phyloP scores from a whole-genome alignment of 2,329 filamentous ascomycete genomes.

The Epichloe amarillans region DNA sequence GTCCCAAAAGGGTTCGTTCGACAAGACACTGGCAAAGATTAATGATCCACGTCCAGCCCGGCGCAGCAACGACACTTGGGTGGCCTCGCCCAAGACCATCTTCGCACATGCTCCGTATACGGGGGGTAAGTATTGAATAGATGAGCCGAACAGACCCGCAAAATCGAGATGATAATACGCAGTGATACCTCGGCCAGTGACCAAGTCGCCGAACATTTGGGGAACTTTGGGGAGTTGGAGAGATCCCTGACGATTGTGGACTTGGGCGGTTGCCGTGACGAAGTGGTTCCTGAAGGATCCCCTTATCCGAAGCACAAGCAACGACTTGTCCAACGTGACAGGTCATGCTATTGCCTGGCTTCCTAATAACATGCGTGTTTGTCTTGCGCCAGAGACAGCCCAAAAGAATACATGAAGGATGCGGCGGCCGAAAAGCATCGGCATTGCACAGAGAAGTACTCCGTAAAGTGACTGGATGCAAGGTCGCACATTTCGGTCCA shows the following conservation, averaged over 20 bases:
- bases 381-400: neutral
- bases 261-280: neutral
- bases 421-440: conserved; percentile 1
- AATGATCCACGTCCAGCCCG: neutral
- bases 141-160: neutral
- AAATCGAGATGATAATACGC: neutral
- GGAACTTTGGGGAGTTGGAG: neutral
- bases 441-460: neutral
- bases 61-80: neutral
- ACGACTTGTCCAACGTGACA: neutral
- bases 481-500: too few species aligned
- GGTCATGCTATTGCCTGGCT: neutral
- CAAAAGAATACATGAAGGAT: neutral
- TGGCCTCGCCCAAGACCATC: neutral
- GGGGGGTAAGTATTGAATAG: neutral
- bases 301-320: neutral
- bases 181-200: neutral
- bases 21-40: neutral
- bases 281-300: neutral
- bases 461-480: too few species aligned
- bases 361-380: neutral
- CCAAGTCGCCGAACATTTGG: neutral
- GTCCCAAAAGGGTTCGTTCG: neutral
- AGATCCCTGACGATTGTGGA: neutral
- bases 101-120: too few species aligned